Conservation (phyloP, 208 protist species). For the Trypanosomatidae sp. region DNA sequence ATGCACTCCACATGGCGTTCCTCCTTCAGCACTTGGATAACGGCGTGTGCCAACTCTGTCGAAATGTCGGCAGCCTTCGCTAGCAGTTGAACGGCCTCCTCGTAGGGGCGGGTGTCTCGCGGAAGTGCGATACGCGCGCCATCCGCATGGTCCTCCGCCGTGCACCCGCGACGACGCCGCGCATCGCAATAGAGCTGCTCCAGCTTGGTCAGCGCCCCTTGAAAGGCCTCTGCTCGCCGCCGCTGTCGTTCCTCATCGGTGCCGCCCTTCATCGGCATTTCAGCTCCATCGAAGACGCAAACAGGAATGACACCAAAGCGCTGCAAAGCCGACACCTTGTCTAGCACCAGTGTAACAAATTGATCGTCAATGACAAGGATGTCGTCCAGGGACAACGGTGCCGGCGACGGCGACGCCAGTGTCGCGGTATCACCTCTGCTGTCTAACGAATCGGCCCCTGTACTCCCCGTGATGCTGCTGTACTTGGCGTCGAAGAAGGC, state of each 20-base stretch:
- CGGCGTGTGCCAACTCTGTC: slow-evolving; percentile 72
- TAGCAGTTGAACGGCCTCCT: slow-evolving; percentile 50
- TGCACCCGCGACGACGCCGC: slow-evolving; percentile 9
- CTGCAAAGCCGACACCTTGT: slow-evolving; percentile 47
- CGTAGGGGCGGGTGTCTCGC: slow-evolving; percentile 11
- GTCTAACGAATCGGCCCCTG: neutral
- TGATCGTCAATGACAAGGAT: slow-evolving; percentile 30
- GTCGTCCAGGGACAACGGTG: slow-evolving; percentile 30
- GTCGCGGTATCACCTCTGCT: neutral
- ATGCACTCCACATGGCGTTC: slow-evolving; percentile 87
- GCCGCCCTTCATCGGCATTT: slow-evolving; percentile 76
- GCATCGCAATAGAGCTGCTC: slow-evolving; percentile 36
- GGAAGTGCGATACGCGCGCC: slow-evolving; percentile 6
- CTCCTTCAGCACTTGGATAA: slow-evolving; percentile 67
- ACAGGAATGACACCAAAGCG: slow-evolving; percentile 68
- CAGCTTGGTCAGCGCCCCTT: slow-evolving; percentile 39
- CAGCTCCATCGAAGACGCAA: slow-evolving; percentile 81
- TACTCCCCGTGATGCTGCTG: neutral
- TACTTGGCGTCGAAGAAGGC: slow-evolving; percentile 34
- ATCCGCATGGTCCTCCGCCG: neutral
- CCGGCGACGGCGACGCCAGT: slow-evolving; percentile 2
- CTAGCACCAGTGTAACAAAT: slow-evolving; percentile 36
- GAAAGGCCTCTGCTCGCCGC: slow-evolving; percentile 36
- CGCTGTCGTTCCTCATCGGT: slow-evolving; percentile 57
- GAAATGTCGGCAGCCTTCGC: slow-evolving; percentile 79